A percentile compares a stretch with the other conserved stretches of the same genome.
These are phyloP conservation scores for Crithidia sp. DNA, from an alignment of 208 protist genomes.

Conservation along the genomic window DNA sequence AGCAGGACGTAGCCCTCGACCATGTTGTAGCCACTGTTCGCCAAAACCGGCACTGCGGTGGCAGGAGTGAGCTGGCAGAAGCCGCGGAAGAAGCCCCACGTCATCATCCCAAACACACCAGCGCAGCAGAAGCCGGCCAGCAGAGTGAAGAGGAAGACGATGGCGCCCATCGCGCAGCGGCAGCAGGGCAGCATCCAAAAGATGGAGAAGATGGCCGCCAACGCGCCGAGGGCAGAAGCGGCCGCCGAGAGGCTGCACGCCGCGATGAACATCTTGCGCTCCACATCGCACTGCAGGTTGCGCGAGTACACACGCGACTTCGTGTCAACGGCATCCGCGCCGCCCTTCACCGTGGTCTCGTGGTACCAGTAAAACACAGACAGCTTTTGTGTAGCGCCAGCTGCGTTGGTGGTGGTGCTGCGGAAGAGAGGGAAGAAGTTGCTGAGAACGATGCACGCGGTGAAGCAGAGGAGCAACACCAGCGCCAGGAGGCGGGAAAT, in stretches of 20 bases:
- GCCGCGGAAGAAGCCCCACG: background rate
- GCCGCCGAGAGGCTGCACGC: background rate
- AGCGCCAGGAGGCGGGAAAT: constrained; percentile 3
- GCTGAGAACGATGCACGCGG: constrained; percentile 1
- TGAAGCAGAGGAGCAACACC: constrained; percentile 16
- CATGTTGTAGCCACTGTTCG: background rate
- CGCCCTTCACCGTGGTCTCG: background rate
- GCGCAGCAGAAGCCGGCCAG: constrained; percentile 3
- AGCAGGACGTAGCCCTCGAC: constrained; percentile 10
- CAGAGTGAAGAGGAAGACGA: background rate
- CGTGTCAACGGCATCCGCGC: background rate
- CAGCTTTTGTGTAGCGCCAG: background rate
- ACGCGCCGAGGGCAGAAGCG: background rate
- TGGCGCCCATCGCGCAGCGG: background rate
- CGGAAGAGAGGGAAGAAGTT: constrained; percentile 7
- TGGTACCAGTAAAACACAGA: constrained; percentile 3
- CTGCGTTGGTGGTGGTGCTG: background rate
- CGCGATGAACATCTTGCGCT: background rate
- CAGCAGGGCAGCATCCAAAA: constrained; percentile 12
- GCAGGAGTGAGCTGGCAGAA: background rate
- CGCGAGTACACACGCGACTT: background rate
- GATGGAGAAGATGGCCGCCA: constrained; percentile 1
- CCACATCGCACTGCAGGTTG: background rate
- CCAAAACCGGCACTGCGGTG: background rate
- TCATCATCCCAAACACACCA: background rate